Evolutionary conservation across 345 rosid species (phyloP).

Genomic region (Salix koriyanagi): DNA sequence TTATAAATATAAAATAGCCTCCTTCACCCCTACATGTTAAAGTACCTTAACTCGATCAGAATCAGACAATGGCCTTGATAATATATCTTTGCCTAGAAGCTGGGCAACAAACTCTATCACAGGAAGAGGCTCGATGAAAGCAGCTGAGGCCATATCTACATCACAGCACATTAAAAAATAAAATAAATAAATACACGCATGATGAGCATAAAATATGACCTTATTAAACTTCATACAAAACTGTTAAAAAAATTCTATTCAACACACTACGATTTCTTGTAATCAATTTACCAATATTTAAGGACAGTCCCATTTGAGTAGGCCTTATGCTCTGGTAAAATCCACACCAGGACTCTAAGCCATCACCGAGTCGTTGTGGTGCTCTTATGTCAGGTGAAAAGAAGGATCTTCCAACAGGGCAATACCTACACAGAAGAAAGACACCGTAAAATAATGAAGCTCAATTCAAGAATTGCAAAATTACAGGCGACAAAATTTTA

Average conservation of each 20-base stretch:
- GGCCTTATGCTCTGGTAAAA: slow-evolving; percentile 97
- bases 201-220: neutral
- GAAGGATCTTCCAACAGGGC: slow-evolving; percentile 86
- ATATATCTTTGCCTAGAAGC: slow-evolving; percentile 77
- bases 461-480: neutral
- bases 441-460: neutral
- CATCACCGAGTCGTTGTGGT: slow-evolving; percentile 85
- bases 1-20: neutral
- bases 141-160: slow-evolving; percentile 95
- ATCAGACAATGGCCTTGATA: slow-evolving; percentile 77
- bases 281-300: slow-evolving; percentile 68
- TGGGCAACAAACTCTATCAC: slow-evolving; percentile 91
- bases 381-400: slow-evolving; percentile 78
- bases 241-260: neutral
- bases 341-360: slow-evolving; percentile 98
- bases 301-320: slow-evolving; percentile 94
- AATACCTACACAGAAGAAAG: slow-evolving; percentile 42
- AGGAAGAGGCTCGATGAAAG: slow-evolving; percentile 97
- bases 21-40: neutral
- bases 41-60: slow-evolving; percentile 89
- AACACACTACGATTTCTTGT: neutral
- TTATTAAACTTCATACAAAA: slow-evolving; percentile 2
- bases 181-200: neutral
- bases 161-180: neutral
- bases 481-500: neutral